Percentiles rank a stretch among this genome's conserved stretches.
These are phyloP conservation scores for Fusarium nanum DNA, from an alignment of 2,329 filamentous ascomycete genomes.

Conservation along the genomic window DNA sequence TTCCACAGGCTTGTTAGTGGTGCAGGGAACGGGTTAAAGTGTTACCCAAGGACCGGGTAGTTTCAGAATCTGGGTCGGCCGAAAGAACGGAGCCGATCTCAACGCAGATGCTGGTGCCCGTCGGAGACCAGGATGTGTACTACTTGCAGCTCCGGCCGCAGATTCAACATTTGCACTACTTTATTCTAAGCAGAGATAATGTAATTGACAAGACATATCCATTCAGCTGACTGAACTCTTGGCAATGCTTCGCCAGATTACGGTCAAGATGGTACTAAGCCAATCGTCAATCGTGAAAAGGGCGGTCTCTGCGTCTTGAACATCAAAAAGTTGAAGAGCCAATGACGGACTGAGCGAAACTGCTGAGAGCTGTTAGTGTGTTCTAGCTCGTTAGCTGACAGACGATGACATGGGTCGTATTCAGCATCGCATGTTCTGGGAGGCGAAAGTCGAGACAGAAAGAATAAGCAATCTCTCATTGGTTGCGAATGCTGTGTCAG, in stretches of 20 bases:
- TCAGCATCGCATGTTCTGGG: slow-evolving; percentile 30
- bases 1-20: not conserved
- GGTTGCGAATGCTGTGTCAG: not conserved
- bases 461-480: slow-evolving; percentile 46
- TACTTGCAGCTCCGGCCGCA: not conserved
- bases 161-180: not conserved
- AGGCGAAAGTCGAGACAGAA: slow-evolving; percentile 29
- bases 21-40: not conserved
- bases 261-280: not conserved
- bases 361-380: slow-evolving; percentile 3
- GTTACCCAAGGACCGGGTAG: not conserved
- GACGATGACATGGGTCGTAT: slow-evolving; percentile 17
- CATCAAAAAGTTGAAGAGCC: not conserved
- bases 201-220: not conserved
- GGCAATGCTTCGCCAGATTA: not conserved
- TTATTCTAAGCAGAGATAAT: not conserved
- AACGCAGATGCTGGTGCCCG: not conserved
- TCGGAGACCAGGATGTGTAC: not conserved
- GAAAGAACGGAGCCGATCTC: not conserved
- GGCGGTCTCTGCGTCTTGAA: not conserved
- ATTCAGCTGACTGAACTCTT: not conserved
- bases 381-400: slow-evolving; percentile 20
- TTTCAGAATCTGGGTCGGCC: not conserved
- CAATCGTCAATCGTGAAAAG: not conserved
- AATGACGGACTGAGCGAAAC: slow-evolving; percentile 2